Percentiles rank a stretch among this genome's conserved stretches.
Conservation (phyloP, 345 rosid species). For the Geranium rotundifolium region DNA sequence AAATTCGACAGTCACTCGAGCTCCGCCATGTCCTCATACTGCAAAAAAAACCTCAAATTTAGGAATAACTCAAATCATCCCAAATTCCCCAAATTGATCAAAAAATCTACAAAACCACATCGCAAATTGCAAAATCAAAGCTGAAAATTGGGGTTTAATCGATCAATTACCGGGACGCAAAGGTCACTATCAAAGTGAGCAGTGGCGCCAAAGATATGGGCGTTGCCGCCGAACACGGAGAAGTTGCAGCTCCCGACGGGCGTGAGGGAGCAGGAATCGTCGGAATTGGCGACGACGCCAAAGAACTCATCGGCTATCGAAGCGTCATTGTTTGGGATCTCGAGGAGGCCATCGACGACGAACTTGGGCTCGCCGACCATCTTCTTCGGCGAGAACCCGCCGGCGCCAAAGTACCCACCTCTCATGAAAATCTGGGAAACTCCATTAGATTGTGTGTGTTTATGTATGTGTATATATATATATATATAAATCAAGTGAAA, state of each 20-base stretch:
- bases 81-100: not conserved
- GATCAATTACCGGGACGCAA: constrained; percentile 47
- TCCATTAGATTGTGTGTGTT: too few species aligned
- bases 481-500: too few species aligned
- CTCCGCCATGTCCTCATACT: constrained; percentile 70
- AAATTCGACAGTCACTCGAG: constrained; percentile 78
- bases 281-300: constrained; percentile 28
- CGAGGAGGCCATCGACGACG: not conserved
- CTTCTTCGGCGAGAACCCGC: too few species aligned
- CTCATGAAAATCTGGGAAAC: too few species aligned
- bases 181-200: constrained; percentile 41
- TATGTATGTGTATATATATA: too few species aligned
- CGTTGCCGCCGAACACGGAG: constrained; percentile 29
- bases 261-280: constrained; percentile 35
- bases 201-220: constrained; percentile 11
- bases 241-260: constrained; percentile 32
- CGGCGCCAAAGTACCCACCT: too few species aligned
- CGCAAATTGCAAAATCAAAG: not conserved
- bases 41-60: constrained; percentile 2
- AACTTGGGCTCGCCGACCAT: too few species aligned
- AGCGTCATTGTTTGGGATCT: not conserved
- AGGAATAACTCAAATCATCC: not conserved
- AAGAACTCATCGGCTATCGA: constrained; percentile 19
- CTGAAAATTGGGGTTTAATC: not conserved
- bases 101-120: too few species aligned